phyloP scores from a whole-genome alignment of 257 asterid species.

The Primulina eburnea region DNA sequence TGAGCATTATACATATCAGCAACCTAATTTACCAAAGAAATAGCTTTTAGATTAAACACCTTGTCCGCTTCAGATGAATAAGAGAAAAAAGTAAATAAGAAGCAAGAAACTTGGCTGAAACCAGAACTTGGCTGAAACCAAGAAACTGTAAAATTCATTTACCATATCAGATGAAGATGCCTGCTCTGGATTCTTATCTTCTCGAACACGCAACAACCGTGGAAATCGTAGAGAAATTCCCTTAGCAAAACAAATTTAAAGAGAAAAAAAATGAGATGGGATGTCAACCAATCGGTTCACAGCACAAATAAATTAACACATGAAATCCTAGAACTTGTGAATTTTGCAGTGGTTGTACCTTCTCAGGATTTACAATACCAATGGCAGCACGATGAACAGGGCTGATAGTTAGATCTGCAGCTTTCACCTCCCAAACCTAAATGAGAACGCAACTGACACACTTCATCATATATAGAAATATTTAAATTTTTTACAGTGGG shows the following conservation, averaged over 20 bases:
- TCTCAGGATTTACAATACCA: slow-evolving; percentile 73
- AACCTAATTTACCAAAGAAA: slow-evolving; percentile 41
- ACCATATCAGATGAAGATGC: slow-evolving; percentile 88
- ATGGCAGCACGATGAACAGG: slow-evolving; percentile 94
- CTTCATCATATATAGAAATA: neutral
- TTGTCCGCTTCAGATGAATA: neutral
- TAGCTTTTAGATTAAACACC: slow-evolving; percentile 13
- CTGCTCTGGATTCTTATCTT: slow-evolving; percentile 89
- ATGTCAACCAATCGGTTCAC: neutral
- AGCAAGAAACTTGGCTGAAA: neutral
- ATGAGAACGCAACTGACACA: slow-evolving; percentile 14
- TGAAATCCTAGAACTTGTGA: neutral
- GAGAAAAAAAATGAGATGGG: slow-evolving; percentile 27
- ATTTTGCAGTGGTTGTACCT: slow-evolving; percentile 41
- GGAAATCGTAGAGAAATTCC: slow-evolving; percentile 94
- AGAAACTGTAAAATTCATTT: slow-evolving; percentile 22
- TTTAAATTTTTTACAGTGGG: neutral
- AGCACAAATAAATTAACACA: slow-evolving; percentile 6
- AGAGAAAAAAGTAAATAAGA: neutral
- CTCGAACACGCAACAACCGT: slow-evolving; percentile 74
- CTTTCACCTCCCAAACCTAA: slow-evolving; percentile 99
- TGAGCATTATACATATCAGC: slow-evolving; percentile 80
- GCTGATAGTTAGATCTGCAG: slow-evolving; percentile 96
- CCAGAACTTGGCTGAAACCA: neutral
- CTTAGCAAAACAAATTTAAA: slow-evolving; percentile 27